phyloP scores from a whole-genome alignment of 306 rosid species.

The Trichosanthes cucumerina region DNA sequence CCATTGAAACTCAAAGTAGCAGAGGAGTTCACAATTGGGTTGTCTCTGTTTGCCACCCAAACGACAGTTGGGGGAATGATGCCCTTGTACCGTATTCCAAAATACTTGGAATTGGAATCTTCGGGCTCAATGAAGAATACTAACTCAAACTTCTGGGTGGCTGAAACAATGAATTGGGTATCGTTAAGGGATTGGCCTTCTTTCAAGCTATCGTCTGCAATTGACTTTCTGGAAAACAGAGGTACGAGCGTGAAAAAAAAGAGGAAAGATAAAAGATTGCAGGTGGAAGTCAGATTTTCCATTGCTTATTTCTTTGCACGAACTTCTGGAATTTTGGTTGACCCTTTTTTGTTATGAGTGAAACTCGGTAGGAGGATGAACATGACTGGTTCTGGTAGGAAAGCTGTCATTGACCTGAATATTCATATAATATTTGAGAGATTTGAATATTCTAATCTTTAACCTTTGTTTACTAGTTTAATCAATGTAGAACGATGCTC shows the following conservation, averaged over 20 bases:
- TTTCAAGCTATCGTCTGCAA: constrained; percentile 20
- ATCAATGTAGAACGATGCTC: background rate
- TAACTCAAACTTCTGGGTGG: constrained; percentile 30
- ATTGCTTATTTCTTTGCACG: background rate
- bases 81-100: constrained; percentile 39
- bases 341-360: background rate
- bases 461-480: background rate
- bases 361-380: background rate
- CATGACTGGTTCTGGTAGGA: background rate
- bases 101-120: constrained; percentile 19
- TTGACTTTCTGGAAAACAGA: constrained; percentile 10
- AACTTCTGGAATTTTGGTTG: background rate
- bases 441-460: too few species aligned
- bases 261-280: constrained; percentile 15
- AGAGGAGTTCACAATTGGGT: constrained; percentile 16
- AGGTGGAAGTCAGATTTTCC: background rate
- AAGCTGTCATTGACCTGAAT: background rate
- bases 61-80: constrained; percentile 9
- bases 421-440: background rate
- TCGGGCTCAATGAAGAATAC: constrained; percentile 27
- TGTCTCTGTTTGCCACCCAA: constrained; percentile 47
- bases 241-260: constrained; percentile 11
- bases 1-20: constrained; percentile 16
- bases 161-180: constrained; percentile 27
- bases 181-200: constrained; percentile 23